Base-by-base conservation (phyloP, 345 rosid genomes). In the Bruguiera parviflora region DNA sequence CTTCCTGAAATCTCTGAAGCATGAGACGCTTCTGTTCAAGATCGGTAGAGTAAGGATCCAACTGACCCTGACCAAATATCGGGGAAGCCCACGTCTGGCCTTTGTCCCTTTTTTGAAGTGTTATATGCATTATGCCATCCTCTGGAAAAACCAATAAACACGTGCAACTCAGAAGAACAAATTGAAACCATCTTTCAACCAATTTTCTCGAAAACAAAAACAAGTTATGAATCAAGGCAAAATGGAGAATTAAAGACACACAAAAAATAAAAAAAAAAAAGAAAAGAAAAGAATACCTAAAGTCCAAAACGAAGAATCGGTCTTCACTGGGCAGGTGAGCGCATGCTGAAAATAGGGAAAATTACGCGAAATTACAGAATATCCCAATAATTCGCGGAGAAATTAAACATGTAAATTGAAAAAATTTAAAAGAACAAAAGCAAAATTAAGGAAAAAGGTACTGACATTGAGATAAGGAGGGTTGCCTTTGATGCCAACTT, bases 1-100 rank as follows among this genome's bases (percentile, higher is more conserved):
- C 96, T 81, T 91, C 96, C 74, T 94, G 97, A 77, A 94, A 94
- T 78, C 96, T 94, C 83, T 89, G 92, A 31, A 94, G 88, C 98
- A 89, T 94, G 71, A 92, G 92, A 1, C 96, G 89, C 72, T 87
- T 94, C 87, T 94, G 96, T 70, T 89, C 96, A 18, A 85, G 73
- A 73, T 89, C 96, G 63, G 92, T 75, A 5, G 88, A 53, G 15
- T 88, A 81, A 22, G 96, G 84, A 57, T 91, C 97, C 51, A 92
- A 81, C 77, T 80, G 86, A 73, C 96, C 97, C 78, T 87, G 86
- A 9, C 96, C 99, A 31, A 78, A 57, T 65, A 94, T 84, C 0
- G 97, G 97, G 0, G 97, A 94, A 24, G 95, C 67, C 96, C 97
- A 94, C 0, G 96, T 94, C 80, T 89, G 85, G 55, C 97, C 99